Evolutionary conservation across 2,329 filamentous ascomycete species (phyloP), one percentile per base, ranked within the genome.

Genomic region (Phaeosphaeria sp.): DNA sequence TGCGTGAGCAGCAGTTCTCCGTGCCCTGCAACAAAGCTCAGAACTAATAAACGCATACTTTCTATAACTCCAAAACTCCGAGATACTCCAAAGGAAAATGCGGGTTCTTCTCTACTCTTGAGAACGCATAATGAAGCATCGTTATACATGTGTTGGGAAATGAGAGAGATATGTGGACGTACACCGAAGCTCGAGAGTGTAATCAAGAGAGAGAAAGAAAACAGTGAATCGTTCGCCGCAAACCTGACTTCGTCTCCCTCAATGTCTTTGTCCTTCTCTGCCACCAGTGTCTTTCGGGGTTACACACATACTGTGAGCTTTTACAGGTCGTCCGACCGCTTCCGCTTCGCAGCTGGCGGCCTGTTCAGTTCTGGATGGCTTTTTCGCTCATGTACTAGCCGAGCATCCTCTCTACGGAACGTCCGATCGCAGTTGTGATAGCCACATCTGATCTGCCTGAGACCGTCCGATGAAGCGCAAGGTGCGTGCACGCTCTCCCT

Each of bases 361-460:
- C 46, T 21, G 17, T 58, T 43, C 36, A 54, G 18, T 23, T 58
- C 55, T 9, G 55, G 55, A 46, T 58, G 55, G 36, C 50, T 58
- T 27, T 42, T 20, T 21, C 55, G 46, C 17, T 50, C 50, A 36
- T 58, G 55, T 5, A 58, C 46, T 17, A 58, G 25, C 1, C 33
- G 30, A 30, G 55, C 55, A 44, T 58, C 55, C 10, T 50, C 30
- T 9, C 55, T 46, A 17, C 42, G 22, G 22, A 58, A 58, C 1
- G 51, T 54, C n/a, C 27, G 30, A 15, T 36, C 27, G 25, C 55
- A 58, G 15, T 36, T 33, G 7, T 47, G 23, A 7, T 20, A 17
- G 36, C 46, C 50, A 42, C 55, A 58, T 10, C 20, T 42, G n/a
- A 54, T 41, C 17, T 42, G 50, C 22, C 42, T 54, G n/a, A 41